Evolutionary conservation across 192 early-diverging fungal genomes (phyloP).

Genomic region (Allomyces macrogynus): DNA sequence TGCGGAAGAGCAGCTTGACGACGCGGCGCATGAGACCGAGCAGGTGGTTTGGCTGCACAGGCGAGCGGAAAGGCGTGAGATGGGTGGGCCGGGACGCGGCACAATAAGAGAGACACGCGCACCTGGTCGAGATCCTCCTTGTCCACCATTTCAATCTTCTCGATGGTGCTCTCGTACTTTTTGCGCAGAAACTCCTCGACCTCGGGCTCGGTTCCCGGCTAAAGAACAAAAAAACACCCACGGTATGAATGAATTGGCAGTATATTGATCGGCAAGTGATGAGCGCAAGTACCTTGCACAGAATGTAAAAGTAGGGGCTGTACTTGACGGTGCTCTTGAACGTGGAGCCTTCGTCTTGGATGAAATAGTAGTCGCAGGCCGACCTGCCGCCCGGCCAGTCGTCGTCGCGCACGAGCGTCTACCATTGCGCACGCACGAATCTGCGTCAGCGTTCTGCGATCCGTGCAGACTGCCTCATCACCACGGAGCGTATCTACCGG

Average conservation of each 20-base stretch:
- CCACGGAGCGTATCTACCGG: too few species aligned
- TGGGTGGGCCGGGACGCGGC: background rate
- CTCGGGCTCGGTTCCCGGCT: slow-evolving; percentile 51
- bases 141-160: slow-evolving; percentile 35
- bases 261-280: background rate
- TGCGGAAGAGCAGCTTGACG: slow-evolving; percentile 65
- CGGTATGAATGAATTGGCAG: background rate
- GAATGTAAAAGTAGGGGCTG: slow-evolving; percentile 77
- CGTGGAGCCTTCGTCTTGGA: slow-evolving; percentile 64
- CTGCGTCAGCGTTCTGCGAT: too few species aligned
- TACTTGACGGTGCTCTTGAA: slow-evolving; percentile 77
- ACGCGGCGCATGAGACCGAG: slow-evolving; percentile 43
- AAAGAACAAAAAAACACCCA: background rate
- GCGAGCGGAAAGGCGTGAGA: too few species aligned
- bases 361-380: slow-evolving; percentile 80
- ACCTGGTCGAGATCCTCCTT: slow-evolving; percentile 76
- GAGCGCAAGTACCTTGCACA: slow-evolving; percentile 41
- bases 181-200: slow-evolving; percentile 67
- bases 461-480: too few species aligned
- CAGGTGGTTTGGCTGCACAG: slow-evolving; percentile 85
- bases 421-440: background rate
- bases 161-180: slow-evolving; percentile 43
- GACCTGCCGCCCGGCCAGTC: slow-evolving; percentile 43
- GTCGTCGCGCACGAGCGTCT: slow-evolving; percentile 41
- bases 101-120: background rate